Conservation (phyloP, 495 filamentous ascomycete genomes). For the Penicillium samsonianum region DNA sequence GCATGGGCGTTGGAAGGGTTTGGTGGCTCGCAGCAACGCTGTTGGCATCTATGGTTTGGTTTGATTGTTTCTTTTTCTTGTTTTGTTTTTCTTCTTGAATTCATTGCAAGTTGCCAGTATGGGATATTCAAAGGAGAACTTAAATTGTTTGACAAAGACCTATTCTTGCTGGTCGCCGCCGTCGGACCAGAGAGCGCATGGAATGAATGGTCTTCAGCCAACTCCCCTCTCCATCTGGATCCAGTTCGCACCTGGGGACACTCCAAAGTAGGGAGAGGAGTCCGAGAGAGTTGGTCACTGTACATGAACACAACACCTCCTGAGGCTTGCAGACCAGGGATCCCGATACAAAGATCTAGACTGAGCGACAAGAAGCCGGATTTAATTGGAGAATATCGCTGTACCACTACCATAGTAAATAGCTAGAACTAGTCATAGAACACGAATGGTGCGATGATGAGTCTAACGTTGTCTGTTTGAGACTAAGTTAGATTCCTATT, state of each 20-base stretch:
- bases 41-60: background rate
- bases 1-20: background rate
- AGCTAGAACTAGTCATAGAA: constrained; percentile 2
- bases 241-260: background rate
- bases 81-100: background rate
- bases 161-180: background rate
- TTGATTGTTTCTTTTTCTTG: background rate
- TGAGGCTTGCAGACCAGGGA: constrained; percentile 1
- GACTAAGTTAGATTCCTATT: background rate
- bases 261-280: background rate
- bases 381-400: background rate
- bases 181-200: background rate
- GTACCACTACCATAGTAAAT: background rate
- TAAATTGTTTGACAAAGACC: background rate
- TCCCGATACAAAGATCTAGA: background rate
- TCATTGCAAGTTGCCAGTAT: background rate
- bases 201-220: background rate
- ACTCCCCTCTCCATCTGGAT: background rate
- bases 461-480: background rate
- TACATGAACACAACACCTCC: background rate
- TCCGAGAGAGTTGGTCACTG: background rate
- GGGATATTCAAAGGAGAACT: background rate
- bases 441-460: no score
- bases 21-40: background rate
- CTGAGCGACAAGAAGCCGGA: background rate